Conservation (phyloP, 805 yeast species). For the Cyberlindnera mississippiensis region DNA sequence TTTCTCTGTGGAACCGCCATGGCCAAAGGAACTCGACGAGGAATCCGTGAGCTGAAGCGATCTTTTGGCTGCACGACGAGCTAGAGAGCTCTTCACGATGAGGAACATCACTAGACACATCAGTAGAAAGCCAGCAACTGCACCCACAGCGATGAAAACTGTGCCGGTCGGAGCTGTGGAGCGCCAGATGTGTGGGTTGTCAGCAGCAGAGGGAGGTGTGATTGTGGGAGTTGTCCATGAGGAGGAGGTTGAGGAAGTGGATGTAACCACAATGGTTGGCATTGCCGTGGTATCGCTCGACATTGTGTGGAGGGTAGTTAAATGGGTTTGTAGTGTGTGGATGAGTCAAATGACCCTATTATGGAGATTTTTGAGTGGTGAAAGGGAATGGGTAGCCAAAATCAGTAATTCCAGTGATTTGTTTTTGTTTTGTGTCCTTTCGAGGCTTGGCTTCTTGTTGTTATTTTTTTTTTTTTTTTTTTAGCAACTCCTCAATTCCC, state of each 20-base stretch:
- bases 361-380: no score
- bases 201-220: conserved; percentile 48
- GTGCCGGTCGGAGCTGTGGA: conserved; percentile 64
- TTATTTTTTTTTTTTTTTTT: no score
- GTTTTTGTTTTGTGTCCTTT: neutral
- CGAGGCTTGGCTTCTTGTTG: no score
- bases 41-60: conserved; percentile 29
- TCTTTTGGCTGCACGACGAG: conserved; percentile 49
- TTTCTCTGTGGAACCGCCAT: conserved; percentile 15
- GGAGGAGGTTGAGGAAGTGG: conserved; percentile 13
- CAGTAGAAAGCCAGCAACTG: conserved; percentile 57
- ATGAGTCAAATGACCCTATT: no score
- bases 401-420: neutral
- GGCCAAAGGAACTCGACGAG: conserved; percentile 17
- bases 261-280: conserved; percentile 14
- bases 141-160: conserved; percentile 78
- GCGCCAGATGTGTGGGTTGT: conserved; percentile 62
- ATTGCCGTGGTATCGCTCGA: conserved; percentile 4
- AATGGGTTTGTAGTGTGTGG: no score
- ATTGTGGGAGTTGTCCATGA: conserved; percentile 31
- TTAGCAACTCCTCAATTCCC: no score
- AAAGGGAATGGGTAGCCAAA: no score
- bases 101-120: conserved; percentile 51
- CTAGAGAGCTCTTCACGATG: conserved; percentile 40
- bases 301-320: no score